Percentiles rank a stretch among this genome's conserved stretches.
Conservation (phyloP, 1,139 yeast species). For the Debaryomyces fabryi region DNA sequence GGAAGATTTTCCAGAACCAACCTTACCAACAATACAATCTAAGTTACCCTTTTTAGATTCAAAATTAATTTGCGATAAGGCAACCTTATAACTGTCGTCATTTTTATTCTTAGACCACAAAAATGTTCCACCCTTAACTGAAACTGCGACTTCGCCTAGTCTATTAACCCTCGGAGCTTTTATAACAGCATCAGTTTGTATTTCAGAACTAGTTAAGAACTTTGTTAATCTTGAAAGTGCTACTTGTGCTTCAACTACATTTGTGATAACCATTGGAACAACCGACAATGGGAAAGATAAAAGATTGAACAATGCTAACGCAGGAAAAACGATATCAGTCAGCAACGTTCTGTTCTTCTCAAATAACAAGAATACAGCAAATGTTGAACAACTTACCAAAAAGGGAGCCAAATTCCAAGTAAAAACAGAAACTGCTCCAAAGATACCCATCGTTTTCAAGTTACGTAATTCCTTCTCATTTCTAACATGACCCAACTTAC, state of each 20-base stretch:
- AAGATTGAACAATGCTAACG: slow-evolving; percentile 82
- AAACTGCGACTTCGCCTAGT: slow-evolving; percentile 71
- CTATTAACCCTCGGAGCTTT: slow-evolving; percentile 53
- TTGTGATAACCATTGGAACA: slow-evolving; percentile 86
- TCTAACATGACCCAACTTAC: slow-evolving; percentile 75
- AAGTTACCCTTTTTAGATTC: slow-evolving; percentile 77
- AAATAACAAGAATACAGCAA: slow-evolving; percentile 74
- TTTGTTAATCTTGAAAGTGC: slow-evolving; percentile 75
- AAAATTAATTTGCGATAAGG: slow-evolving; percentile 71
- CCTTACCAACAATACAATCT: slow-evolving; percentile 88
- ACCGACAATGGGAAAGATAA: slow-evolving; percentile 92
- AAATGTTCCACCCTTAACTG: slow-evolving; percentile 75
- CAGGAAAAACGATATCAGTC: slow-evolving; percentile 94
- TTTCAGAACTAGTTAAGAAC: slow-evolving; percentile 75
- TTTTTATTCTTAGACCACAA: slow-evolving; percentile 84
- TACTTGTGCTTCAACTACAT: slow-evolving; percentile 87
- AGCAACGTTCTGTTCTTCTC: slow-evolving; percentile 69
- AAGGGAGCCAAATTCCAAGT: slow-evolving; percentile 90
- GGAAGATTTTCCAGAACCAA: slow-evolving; percentile 92
- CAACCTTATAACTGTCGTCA: slow-evolving; percentile 63
- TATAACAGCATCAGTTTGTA: slow-evolving; percentile 77
- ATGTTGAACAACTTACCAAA: slow-evolving; percentile 88
- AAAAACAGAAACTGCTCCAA: slow-evolving; percentile 72
- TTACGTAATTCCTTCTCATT: slow-evolving; percentile 85
- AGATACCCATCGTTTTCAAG: slow-evolving; percentile 74